Base-by-base conservation (phyloP, 2,329 filamentous ascomycete genomes). In the Colletotrichum orchidophilum region DNA sequence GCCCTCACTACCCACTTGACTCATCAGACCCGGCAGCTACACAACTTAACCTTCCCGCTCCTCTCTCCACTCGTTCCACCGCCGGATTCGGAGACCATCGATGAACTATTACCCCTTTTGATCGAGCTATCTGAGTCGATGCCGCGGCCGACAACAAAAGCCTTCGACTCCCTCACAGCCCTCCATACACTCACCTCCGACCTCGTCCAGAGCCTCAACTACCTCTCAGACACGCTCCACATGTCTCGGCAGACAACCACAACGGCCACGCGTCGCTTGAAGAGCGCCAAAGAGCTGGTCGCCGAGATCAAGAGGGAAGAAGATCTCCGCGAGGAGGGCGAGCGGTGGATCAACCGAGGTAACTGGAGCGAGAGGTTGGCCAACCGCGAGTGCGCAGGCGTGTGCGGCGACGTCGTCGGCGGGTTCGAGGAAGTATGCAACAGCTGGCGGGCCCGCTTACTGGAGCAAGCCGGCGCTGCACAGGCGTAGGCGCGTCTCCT, bases 381-480 rank as follows among this genome's bases (percentile, higher is more conserved):
- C 74, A 91, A 90, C 64, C 88, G 96, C 65, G 95, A 97, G 80
- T 97, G 95, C 73, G 94, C 93, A 8, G 87, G 87, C 26, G 93
- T 96, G 15, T 98, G 96, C 81, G 88, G 91, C 5, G 94, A 97
- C 72, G 95, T 99, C 1, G 92, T 98, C 39, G 92, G 92, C 55
- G 96, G 96, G 0, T 98, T 99, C 77, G 96, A 98, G 81, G 92
- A 95, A 78, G 91, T 96, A 1, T 98, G 95, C 82, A 92, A 95
- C 68, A 89, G 90, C 67, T 96, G 95, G 93, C 90, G 95, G 78
- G 90, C 91, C 77, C 89, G 93, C 75, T 83, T 97, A 58, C 87
- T 95, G 71, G 91, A 88, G 15, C 88, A 91, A 77, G 88, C 87
- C n/a, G 87, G 88, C 74, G 81, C 85, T 29, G 78, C 81, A 3